These are phyloP conservation scores for Annulohypoxylon stygium DNA, from an alignment of 495 filamentous ascomycete genomes.

Conservation along the genomic window DNA sequence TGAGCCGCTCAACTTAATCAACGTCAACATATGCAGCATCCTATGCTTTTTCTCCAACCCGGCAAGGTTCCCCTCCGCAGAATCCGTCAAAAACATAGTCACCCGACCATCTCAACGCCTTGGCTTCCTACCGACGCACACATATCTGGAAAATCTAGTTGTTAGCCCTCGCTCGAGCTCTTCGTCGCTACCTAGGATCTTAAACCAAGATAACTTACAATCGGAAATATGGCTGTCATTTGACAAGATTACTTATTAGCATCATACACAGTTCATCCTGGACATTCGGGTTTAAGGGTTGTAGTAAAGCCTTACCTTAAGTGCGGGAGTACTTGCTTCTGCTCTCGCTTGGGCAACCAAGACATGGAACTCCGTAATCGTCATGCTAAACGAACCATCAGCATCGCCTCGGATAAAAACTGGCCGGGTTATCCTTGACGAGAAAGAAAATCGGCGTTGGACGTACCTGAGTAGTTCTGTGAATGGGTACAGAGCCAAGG, in stretches of 20 bases:
- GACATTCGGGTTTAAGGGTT: conserved; percentile 31
- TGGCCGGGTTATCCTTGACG: conserved; percentile 19
- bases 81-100: conserved; percentile 19
- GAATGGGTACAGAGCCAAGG: conserved; percentile 74
- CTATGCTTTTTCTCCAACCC: conserved; percentile 23
- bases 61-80: conserved; percentile 34
- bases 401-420: conserved; percentile 32
- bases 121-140: conserved; percentile 67
- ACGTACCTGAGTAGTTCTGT: conserved; percentile 58
- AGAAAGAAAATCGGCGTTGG: conserved; percentile 24
- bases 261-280: conserved; percentile 13
- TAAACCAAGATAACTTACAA: conserved; percentile 65
- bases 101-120: conserved; percentile 48
- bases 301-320: conserved; percentile 65
- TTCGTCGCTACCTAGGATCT: background rate
- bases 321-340: conserved; percentile 73
- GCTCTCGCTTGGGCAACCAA: conserved; percentile 74
- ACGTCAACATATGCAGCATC: conserved; percentile 17
- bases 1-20: conserved; percentile 31
- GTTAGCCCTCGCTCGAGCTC: conserved; percentile 19
- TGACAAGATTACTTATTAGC: conserved; percentile 40
- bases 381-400: conserved; percentile 69
- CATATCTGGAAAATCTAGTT: conserved; percentile 59
- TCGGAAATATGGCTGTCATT: conserved; percentile 75
- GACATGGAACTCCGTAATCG: conserved; percentile 70